Evolutionary conservation across 2,329 filamentous ascomycete genomes (phyloP), one percentile per base, ranked within the genome.

Genomic region (Aspergillus thermomutatus): DNA sequence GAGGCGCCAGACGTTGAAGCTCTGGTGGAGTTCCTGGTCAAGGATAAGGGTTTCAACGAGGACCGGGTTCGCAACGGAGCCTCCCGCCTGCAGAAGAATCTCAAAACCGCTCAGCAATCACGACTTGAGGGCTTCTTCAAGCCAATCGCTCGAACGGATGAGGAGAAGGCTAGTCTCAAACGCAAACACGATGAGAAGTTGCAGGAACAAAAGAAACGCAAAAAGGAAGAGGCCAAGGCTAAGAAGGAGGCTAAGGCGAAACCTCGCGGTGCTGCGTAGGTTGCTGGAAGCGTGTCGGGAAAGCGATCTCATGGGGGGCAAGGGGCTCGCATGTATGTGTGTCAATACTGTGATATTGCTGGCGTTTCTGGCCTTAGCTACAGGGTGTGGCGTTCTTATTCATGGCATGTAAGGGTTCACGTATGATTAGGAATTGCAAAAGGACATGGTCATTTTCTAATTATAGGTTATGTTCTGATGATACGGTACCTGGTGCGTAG

Each of bases 51-150:
- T 0, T 99, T 99, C 81, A 96, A 87, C 28, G 95, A 99, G 72
- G 94, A 99, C 70, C 84, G 94, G 19, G 94, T 99, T 8, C 85
- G 92, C 40, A 85, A 83, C 46, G 93, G 83, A 27, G 92, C 90
- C 0, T 83, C 86, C 2, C 85, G 91, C 55, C 78, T 99, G 56
- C 85, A 90, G 72, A 99, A 97, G 83, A 94, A 92, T 66, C 79
- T 96, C 63, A 97, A 96, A 82, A 89, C 84, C 50, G 88, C 88
- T 27, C 94, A 97, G 75, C 94, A 99, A 77, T 88, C 90, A 27
- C 84, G 94, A 23, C 80, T 99, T 1, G 93, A 97, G 71, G 94
- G 94, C 0, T 99, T 99, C 80, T 99, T 99, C 83, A 97, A 96
- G 79, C 87, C 91, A 1, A 78, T 96, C 17, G 89, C 91, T 59